phyloP scores from a whole-genome alignment of 192 early-diverging fungal species.

The Diversispora eburnea region DNA sequence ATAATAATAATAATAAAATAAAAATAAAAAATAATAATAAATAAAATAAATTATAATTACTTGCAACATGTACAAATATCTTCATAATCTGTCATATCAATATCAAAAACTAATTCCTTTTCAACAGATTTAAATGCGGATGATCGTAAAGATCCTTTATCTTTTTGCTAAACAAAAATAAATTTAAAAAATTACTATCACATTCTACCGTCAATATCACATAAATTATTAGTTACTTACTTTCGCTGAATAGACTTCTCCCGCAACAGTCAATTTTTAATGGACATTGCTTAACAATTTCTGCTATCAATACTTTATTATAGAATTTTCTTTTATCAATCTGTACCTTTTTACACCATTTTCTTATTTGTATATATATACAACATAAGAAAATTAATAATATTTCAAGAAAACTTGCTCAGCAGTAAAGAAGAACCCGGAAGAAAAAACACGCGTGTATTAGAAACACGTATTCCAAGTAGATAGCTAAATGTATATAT shows the following conservation, averaged over 20 bases:
- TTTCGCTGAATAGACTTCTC: conserved; percentile 86
- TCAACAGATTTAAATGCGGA: conserved; percentile 72
- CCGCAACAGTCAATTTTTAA: conserved; percentile 96
- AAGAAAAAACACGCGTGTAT: too few species aligned
- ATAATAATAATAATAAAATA: too few species aligned
- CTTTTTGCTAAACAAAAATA: conserved; percentile 59
- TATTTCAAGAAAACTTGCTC: too few species aligned
- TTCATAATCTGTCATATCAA: conserved; percentile 99
- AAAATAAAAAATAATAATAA: background rate
- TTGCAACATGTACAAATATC: conserved; percentile 93
- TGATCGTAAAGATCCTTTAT: conserved; percentile 71
- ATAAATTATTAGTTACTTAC: conserved; percentile 32
- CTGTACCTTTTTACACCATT: too few species aligned
- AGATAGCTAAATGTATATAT: too few species aligned
- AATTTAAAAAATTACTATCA: background rate
- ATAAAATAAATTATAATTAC: background rate
- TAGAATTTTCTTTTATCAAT: too few species aligned
- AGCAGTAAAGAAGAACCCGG: too few species aligned
- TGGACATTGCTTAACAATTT: conserved; percentile 71
- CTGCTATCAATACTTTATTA: conserved; percentile 74
- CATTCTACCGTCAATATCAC: background rate
- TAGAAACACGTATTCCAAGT: too few species aligned
- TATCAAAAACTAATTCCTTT: conserved; percentile 96
- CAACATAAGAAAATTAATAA: too few species aligned
- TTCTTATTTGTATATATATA: too few species aligned